phyloP scores from a whole-genome alignment of 495 filamentous ascomycete species.

The Tuber borchii region DNA sequence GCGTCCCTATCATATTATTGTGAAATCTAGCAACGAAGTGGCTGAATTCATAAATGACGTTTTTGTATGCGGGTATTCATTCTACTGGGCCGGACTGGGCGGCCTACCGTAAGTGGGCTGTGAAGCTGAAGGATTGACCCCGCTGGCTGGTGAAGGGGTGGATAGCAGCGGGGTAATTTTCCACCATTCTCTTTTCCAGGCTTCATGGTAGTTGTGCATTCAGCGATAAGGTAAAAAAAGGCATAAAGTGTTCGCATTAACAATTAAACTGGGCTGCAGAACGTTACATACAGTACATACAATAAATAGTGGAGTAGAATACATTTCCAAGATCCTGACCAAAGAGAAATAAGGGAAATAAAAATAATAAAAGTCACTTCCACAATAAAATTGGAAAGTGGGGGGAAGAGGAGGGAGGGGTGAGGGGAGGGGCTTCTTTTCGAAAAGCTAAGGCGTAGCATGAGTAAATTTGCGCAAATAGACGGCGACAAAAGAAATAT shows the following conservation, averaged over 20 bases:
- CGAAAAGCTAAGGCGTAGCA: not conserved
- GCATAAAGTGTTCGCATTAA: not conserved
- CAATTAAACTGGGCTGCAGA: not conserved
- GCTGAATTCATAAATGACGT: not conserved
- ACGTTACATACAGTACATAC: not conserved
- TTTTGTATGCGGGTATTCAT: not conserved
- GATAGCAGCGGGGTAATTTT: not conserved
- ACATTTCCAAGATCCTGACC: not conserved
- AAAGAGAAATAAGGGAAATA: not conserved
- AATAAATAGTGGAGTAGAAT: not conserved
- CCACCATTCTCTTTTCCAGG: not conserved
- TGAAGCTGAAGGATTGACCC: not conserved
- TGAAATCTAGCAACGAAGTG: not conserved
- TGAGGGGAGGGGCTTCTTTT: not conserved
- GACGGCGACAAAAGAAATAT: not conserved
- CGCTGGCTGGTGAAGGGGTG: not conserved
- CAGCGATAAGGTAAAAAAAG: not conserved
- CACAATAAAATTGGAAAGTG: not conserved
- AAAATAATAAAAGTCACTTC: not conserved
- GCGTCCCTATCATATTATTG: not conserved
- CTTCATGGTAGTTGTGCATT: not conserved
- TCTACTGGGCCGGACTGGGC: too few species aligned
- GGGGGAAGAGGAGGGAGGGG: not conserved
- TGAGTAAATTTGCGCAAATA: not conserved
- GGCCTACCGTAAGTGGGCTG: not conserved